Evolutionary conservation across 805 yeast species (phyloP), one percentile per base, ranked within the genome.

Genomic region (Scheffersomyces coipomensis): DNA sequence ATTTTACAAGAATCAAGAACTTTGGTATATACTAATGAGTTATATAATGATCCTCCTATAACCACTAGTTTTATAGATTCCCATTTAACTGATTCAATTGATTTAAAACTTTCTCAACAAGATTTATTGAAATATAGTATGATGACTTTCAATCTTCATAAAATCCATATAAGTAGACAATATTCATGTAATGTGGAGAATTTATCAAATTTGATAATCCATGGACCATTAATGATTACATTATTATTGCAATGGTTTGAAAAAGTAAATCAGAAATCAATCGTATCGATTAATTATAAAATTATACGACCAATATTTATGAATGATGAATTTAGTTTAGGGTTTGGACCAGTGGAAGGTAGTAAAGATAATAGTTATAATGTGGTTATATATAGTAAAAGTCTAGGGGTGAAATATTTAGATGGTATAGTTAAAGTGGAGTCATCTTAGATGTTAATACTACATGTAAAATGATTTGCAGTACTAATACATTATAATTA

Each of bases 61-160:
- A 34, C 12, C 15, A 6, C 19, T 9, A 29, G 32, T 9, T 18
- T 17, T n/a, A 26, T 22, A 34, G 49, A 47, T 24, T 24, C 27
- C 30, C 17, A 51, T 69, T 30, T 62, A 39, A 17, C 74, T 77
- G 30, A 53, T 24, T 7, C 25, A 13, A 13, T 13, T 4, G 18
- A 12, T n/a, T 24, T 40, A 10, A 21, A 29, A 9, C 19, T 45
- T 10, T 34, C 75, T 5, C 60, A 63, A 38, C 53, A 68, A 6
- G 68, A 78, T 29, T 66, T 80, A 25, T 72, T 80, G 47, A 65
- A 88, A 45, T 86, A 81, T 62, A 81, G 91, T 33, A 83, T 87
- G 10, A 58, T 93, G 38, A 82, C 93, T 1, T 82, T 81, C 63
- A 91, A 91, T 56, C 72, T 95, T 3, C 99, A 91, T 60, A 73